Evolutionary conservation across 371 early-diverging fungal species (phyloP).

Genomic region (Mucor saturninus): DNA sequence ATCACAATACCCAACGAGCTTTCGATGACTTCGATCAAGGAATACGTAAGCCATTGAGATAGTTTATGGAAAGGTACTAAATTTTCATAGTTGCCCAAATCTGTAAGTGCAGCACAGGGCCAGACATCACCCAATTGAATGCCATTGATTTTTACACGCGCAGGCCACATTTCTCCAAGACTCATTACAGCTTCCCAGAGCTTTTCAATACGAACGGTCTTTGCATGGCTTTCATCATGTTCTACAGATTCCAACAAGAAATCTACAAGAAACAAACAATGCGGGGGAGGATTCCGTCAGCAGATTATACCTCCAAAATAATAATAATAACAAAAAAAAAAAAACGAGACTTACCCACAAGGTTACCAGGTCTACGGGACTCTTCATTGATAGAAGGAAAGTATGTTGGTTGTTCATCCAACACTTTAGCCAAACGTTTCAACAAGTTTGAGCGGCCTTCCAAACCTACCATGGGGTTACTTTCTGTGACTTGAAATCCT

Average conservation of each 20-base stretch:
- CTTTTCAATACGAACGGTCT: conserved; percentile 35
- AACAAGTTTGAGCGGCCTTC: conserved; percentile 81
- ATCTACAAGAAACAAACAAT: conserved; percentile 31
- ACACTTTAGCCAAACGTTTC: conserved; percentile 65
- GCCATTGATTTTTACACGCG: conserved; percentile 73
- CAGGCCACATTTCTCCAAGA: conserved; percentile 53
- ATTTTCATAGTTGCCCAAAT: conserved; percentile 38
- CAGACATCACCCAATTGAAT: conserved; percentile 90
- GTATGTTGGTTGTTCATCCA: conserved; percentile 60
- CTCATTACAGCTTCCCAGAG: conserved; percentile 81
- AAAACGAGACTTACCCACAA: conserved; percentile 60
- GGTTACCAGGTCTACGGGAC: conserved; percentile 79
- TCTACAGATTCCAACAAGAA: conserved; percentile 39
- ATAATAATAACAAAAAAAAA: not conserved
- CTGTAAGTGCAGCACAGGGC: conserved; percentile 69
- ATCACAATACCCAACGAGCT: conserved; percentile 61
- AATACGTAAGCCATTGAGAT: conserved; percentile 95
- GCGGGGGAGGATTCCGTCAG: no score
- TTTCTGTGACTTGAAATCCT: conserved; percentile 82
- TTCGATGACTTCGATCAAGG: conserved; percentile 82
- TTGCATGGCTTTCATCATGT: conserved; percentile 11
- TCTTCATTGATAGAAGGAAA: conserved; percentile 53
- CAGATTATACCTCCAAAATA: no score
- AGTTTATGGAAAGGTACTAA: conserved; percentile 91
- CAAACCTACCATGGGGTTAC: conserved; percentile 84